Percentiles rank a stretch among this genome's conserved stretches.
phyloP scores from a whole-genome alignment of 768 basidiomycete genomes.

The Arthromyces matolae region DNA sequence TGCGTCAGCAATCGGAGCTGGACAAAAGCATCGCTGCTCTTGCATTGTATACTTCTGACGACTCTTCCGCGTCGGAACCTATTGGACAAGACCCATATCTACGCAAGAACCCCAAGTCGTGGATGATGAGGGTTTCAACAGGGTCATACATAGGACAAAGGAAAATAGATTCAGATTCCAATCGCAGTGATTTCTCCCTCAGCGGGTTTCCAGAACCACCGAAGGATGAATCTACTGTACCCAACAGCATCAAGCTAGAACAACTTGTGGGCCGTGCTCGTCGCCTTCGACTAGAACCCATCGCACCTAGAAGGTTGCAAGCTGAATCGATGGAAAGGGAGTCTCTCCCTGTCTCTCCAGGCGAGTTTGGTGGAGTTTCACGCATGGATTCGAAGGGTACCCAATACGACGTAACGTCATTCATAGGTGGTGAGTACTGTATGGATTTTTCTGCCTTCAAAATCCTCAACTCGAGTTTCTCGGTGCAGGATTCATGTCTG shows the following conservation, averaged over 20 bases:
- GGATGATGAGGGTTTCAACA: conserved; percentile 17
- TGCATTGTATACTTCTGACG: conserved; percentile 36
- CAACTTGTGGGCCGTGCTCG: conserved; percentile 8
- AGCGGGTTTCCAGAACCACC: conserved; percentile 71
- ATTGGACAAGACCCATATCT: neutral
- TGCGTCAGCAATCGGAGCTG: conserved; percentile 60
- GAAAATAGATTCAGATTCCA: conserved; percentile 32
- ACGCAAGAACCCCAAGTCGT: neutral
- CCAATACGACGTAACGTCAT: conserved; percentile 72
- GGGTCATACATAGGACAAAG: conserved; percentile 16
- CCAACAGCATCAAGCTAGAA: conserved; percentile 7
- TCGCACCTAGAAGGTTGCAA: neutral
- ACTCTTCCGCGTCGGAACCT: conserved; percentile 5
- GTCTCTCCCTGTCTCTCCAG: conserved; percentile 13
- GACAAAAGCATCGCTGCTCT: conserved; percentile 63
- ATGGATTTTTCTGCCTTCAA: neutral
- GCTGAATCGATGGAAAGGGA: too few relatives aligned
- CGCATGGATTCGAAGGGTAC: conserved; percentile 43
- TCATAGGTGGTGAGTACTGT: conserved; percentile 47
- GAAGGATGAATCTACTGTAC: neutral
- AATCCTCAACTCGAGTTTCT: neutral
- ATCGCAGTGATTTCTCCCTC: conserved; percentile 59
- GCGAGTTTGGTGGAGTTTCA: conserved; percentile 14
- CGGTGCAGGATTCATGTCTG: conserved; percentile 22
- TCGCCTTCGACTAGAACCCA: conserved; percentile 1